phyloP scores from a whole-genome alignment of 176 grass and related monocot species.

The Oryza glumipatula region DNA sequence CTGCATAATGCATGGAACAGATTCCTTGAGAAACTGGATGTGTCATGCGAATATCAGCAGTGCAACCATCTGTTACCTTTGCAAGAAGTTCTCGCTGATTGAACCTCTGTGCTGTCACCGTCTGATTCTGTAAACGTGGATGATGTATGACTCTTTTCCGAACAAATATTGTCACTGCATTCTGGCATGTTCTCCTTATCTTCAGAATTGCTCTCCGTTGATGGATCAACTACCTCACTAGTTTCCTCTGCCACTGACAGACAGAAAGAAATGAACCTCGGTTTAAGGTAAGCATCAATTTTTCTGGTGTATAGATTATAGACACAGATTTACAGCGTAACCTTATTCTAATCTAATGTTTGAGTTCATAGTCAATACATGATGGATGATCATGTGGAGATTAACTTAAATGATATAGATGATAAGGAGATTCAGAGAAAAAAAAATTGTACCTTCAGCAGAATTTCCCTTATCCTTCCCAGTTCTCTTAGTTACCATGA shows the following conservation, averaged over 20 bases:
- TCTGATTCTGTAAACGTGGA: slow-evolving; percentile 36
- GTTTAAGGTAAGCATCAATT: background rate
- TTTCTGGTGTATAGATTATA: slow-evolving; percentile 10
- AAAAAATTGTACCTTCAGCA: slow-evolving; percentile 50
- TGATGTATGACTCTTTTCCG: slow-evolving; percentile 52
- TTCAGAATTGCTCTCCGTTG: slow-evolving; percentile 33
- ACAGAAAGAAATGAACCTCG: slow-evolving; percentile 6
- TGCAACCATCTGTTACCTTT: slow-evolving; percentile 53
- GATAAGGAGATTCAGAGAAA: slow-evolving; percentile 27
- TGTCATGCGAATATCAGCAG: background rate
- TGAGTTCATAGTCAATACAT: slow-evolving; percentile 4
- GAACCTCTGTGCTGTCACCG: slow-evolving; percentile 58
- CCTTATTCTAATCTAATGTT: background rate
- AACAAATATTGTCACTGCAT: slow-evolving; percentile 40
- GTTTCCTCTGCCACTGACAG: slow-evolving; percentile 52
- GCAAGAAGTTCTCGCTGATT: slow-evolving; percentile 33
- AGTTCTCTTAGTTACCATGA: slow-evolving; percentile 47
- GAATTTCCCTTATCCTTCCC: slow-evolving; percentile 27
- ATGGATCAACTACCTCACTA: slow-evolving; percentile 63
- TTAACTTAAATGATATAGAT: background rate
- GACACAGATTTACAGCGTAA: background rate
- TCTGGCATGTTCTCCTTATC: slow-evolving; percentile 45
- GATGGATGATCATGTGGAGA: background rate
- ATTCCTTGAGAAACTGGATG: slow-evolving; percentile 17
- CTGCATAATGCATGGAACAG: slow-evolving; percentile 41